Base-by-base conservation (phyloP, 768 basidiomycete species). In the Lactarius evosmus region DNA sequence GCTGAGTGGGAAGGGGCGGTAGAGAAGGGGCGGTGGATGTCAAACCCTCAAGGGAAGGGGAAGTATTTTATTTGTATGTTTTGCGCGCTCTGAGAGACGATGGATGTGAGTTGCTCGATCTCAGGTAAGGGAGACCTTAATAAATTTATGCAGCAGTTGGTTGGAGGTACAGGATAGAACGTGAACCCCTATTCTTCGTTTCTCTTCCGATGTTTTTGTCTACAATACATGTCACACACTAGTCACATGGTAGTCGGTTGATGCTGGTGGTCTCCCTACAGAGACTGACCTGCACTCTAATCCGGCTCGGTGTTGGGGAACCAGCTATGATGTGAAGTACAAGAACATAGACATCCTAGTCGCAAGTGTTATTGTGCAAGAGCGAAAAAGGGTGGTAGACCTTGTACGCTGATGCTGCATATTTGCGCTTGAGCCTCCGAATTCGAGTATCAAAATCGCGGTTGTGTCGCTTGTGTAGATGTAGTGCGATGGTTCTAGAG, bases 41-140 rank as follows among this genome's bases (percentile, higher is more conserved):
- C 58, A 99, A 74, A 2, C 96, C 96, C 25, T n/a, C n/a, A n/a
- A n/a, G n/a, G 95, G 95, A 27, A 95, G 80, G 66, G 95, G 81
- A 19, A 98, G 75, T 0, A 83, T 75, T 34, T 95, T 89, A 16
- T 92, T 67, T 87, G 82, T 30, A 98, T 86, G 46, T 82, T 77
- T 7, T 81, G 80, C 1, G 84, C 78, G 73, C 95, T 91, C 92
- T 95, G 70, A 2, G 33, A 55, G 60, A 5, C 40, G 60, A 33
- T 62, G 54, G 32, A n/a, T 33, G 46, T 54, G 51, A 38, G 67
- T 8, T 14, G 38, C 32, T 5, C 11, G 34, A 53, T 32, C 25
- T 3, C 16, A 38, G 6, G 8, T 55, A 8, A 8, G 17, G 29
- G 56, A n/a, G n/a, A n/a, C n/a, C n/a, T n/a, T n/a, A n/a, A n/a